These are phyloP conservation scores for Coniochaeta prunicola DNA, from an alignment of 2,329 filamentous ascomycete species.

Conservation along the genomic window DNA sequence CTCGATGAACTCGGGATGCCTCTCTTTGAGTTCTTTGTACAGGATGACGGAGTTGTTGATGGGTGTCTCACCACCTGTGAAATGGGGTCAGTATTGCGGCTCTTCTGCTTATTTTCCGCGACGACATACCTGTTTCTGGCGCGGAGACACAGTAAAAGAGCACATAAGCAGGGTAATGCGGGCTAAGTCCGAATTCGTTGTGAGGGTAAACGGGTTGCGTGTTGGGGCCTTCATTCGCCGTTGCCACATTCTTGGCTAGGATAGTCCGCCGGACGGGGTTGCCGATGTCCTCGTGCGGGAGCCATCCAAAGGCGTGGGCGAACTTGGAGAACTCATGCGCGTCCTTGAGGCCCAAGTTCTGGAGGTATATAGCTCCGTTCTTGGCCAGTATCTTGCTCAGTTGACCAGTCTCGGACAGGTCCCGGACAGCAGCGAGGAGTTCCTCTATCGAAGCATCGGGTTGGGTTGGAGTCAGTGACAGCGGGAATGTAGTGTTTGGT, in stretches of 20 bases:
- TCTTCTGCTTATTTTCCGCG: neutral
- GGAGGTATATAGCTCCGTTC: constrained; percentile 18
- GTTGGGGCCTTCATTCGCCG: constrained; percentile 19
- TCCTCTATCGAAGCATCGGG: neutral
- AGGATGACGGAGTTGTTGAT: constrained; percentile 17
- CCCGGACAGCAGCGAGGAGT: constrained; percentile 2
- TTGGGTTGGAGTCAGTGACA: neutral
- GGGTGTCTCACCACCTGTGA: constrained; percentile 15
- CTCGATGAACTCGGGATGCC: constrained; percentile 15
- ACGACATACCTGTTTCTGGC: constrained; percentile 13
- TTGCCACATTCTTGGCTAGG: constrained; percentile 17
- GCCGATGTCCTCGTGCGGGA: constrained; percentile 17
- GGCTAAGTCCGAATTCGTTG: constrained; percentile 17
- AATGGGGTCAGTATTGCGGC: neutral
- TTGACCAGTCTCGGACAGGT: constrained; percentile 6
- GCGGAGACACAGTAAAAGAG: constrained; percentile 16
- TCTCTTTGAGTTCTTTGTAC: constrained; percentile 10
- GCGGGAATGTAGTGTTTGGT: constrained; percentile 3
- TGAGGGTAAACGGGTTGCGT: constrained; percentile 16
- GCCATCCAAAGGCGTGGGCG: constrained; percentile 18
- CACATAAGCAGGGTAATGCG: constrained; percentile 18
- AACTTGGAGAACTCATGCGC: constrained; percentile 16
- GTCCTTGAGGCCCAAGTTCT: constrained; percentile 12
- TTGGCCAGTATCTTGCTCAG: constrained; percentile 8
- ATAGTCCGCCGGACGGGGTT: constrained; percentile 17